These are phyloP conservation scores for Monosporascus sp. DNA, from an alignment of 2,329 filamentous ascomycete genomes.

Conservation along the genomic window DNA sequence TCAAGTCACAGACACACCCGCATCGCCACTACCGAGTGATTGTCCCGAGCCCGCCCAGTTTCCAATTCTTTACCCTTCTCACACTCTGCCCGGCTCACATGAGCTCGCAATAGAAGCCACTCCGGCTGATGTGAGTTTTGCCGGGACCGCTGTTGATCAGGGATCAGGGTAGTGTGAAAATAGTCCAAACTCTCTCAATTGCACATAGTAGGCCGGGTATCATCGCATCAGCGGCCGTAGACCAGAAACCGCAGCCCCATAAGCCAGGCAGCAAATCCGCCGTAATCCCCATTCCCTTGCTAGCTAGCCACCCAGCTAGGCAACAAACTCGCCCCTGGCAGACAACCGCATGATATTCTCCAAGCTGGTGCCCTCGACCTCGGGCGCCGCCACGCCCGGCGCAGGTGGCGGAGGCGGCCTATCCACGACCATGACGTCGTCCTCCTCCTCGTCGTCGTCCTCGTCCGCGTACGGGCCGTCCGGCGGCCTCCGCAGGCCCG, in stretches of 20 bases:
- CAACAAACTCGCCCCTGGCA: slow-evolving; percentile 13
- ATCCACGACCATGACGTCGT: slow-evolving; percentile 28
- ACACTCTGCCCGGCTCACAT: too few species aligned
- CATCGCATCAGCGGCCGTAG: too few species aligned
- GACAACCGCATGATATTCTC: slow-evolving; percentile 21
- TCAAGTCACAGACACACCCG: too few species aligned
- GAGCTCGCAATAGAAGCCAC: too few species aligned
- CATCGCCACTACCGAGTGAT: too few species aligned
- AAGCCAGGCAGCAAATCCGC: not conserved
- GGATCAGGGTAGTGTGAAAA: too few species aligned
- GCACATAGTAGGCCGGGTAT: too few species aligned
- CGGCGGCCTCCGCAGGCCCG: slow-evolving; percentile 56
- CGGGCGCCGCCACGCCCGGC: not conserved
- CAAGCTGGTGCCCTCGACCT: slow-evolving; percentile 17
- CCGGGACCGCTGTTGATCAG: too few species aligned
- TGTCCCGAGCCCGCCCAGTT: too few species aligned
- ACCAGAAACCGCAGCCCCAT: not conserved
- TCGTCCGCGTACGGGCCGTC: slow-evolving; percentile 54
- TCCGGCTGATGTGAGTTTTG: too few species aligned
- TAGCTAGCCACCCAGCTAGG: not conserved
- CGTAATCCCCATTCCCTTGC: slow-evolving; percentile 1
- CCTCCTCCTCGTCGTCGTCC: slow-evolving; percentile 44
- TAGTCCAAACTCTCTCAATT: too few species aligned
- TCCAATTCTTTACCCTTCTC: too few species aligned
- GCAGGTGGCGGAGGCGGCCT: slow-evolving; percentile 19